Conservation (phyloP, 148 eudicot species). For the Amaranthus hypochondriacus region DNA sequence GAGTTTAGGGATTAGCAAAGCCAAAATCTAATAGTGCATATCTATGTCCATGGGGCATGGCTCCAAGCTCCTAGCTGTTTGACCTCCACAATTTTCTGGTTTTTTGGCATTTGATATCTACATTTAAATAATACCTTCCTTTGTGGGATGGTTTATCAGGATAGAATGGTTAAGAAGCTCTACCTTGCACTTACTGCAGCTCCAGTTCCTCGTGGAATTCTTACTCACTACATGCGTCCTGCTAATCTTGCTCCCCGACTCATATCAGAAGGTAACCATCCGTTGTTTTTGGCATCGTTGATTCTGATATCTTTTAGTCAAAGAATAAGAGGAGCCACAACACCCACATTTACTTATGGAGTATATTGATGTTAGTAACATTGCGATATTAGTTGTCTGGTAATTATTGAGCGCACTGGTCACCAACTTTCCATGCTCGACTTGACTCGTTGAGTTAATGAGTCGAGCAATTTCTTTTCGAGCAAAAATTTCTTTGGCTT, state of each 20-base stretch:
- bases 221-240: constrained; percentile 92
- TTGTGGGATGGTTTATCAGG: constrained; percentile 41
- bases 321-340: not conserved
- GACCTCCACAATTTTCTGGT: not conserved
- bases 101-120: not conserved
- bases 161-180: constrained; percentile 79
- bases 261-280: constrained; percentile 65
- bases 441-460: too few species aligned
- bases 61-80: too few species aligned
- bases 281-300: not conserved
- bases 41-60: not conserved
- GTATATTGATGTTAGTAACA: not conserved
- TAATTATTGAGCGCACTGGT: too few species aligned
- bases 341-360: not conserved
- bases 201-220: constrained; percentile 66
- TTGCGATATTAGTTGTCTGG: too few species aligned
- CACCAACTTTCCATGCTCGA: too few species aligned
- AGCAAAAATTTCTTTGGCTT: too few species aligned
- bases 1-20: not conserved
- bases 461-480: too few species aligned
- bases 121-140: constrained; percentile 1
- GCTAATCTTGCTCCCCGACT: constrained; percentile 71
- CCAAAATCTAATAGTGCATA: not conserved
- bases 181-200: constrained; percentile 93
- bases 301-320: not conserved